Evolutionary conservation across 192 early-diverging fungal genomes (phyloP), one percentile per base, ranked within the genome.

Genomic region (Backusella westeae): DNA sequence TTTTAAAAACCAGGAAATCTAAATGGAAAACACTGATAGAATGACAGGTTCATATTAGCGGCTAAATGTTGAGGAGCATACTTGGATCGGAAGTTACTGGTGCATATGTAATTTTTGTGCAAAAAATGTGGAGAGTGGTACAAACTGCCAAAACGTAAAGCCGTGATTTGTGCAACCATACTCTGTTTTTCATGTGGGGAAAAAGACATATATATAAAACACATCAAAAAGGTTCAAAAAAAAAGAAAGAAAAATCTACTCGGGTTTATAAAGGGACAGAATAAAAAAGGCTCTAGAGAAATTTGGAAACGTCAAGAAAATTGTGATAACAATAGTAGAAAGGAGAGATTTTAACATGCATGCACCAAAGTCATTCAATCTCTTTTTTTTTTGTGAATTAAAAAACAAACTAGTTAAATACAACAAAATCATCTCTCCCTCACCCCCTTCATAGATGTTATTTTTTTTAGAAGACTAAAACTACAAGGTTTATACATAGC

Each of bases 81-180:
- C 17, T 42, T 39, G 8, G 14, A 39, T 29, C 38, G 69, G 69
- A 42, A 21, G 19, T 44, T 46, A 38, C 21, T 71, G 41, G 14
- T 44, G 36, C 38, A 44, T 29, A 6, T 17, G 19, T 23, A 29
- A 70, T 38, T 19, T 6, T 34, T 23, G 29, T 39, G 21, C 15
- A 44, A 41, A 71, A 71, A 29, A 29, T 34, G 67, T n/a, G 35
- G 29, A 34, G 29, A 34, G 29, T 68, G n/a, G 29, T 3, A 34
- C 35, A 35, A 26, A 15, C 36, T 71, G 69, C 69, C 69, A 71
- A 71, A 71, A 71, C 35, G 39, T 71, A 39, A 71, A 71, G 69
- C 69, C 69, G 69, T 71, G 39, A 21, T 39, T 69, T 41, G 69
- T 71, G 69, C 0, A 23, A 71, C 69, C 8, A 29, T 21, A 8